A percentile compares a stretch with the other conserved stretches of the same genome.
Evolutionary conservation across 208 protist genomes (phyloP).

Genomic region (Wallacemonas sp.): DNA sequence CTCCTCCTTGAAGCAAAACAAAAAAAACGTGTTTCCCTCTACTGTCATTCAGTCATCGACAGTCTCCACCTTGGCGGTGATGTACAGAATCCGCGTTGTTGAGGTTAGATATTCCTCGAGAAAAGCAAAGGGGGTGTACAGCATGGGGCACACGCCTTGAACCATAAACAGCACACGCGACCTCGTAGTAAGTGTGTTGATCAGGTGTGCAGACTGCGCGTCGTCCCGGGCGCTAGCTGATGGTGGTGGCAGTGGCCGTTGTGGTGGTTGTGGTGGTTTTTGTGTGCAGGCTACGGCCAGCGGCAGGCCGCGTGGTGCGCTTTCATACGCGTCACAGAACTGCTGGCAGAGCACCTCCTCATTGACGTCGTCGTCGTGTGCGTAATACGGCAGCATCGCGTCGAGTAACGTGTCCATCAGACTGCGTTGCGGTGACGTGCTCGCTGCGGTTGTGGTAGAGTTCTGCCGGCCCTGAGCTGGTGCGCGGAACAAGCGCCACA

Average conservation of each 20-base stretch:
- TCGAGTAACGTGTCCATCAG: constrained; percentile 6
- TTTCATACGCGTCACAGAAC: not conserved
- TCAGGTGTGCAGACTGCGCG: no score
- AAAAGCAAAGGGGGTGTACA: not conserved
- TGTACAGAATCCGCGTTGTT: not conserved
- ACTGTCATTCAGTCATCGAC: not conserved
- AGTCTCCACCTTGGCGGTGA: not conserved
- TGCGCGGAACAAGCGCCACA: constrained; percentile 2
- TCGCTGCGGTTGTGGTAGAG: not conserved
- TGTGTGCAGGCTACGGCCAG: not conserved
- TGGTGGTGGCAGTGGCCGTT: no score
- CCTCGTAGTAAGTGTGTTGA: not conserved
- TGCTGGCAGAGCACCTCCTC: not conserved
- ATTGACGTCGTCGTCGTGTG: not conserved
- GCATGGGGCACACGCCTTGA: constrained; percentile 1
- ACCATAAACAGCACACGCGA: constrained; percentile 1
- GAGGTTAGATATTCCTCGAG: constrained; percentile 12
- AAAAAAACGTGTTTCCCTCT: no score
- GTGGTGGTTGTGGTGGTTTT: not conserved
- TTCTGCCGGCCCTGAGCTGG: no score
- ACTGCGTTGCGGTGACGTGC: no score
- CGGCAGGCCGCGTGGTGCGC: not conserved
- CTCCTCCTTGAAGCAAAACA: no score
- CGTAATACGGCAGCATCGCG: not conserved
- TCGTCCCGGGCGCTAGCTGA: no score